Percentiles rank a stretch among this genome's conserved stretches.
Evolutionary conservation across 768 basidiomycete genomes (phyloP).

Genomic region (Plicaturopsis crispa): DNA sequence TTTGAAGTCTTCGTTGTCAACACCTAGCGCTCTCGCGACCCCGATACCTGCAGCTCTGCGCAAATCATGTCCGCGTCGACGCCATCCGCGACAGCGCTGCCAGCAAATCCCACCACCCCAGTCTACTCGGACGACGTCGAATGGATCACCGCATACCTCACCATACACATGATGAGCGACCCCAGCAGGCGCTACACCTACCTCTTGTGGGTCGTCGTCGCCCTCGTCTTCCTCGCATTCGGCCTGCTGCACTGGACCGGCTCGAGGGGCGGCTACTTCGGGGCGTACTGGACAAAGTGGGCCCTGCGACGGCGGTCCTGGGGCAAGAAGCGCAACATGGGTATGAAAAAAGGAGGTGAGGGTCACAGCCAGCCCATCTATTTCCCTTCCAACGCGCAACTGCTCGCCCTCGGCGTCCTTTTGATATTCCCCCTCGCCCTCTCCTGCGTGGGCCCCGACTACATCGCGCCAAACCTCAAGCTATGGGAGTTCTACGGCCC

Average conservation of each 20-base stretch:
- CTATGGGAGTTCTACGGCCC: constrained; percentile 32
- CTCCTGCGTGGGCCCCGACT: constrained; percentile 59
- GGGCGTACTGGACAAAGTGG: constrained; percentile 55
- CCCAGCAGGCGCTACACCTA: constrained; percentile 50
- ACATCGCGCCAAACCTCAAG: constrained; percentile 44
- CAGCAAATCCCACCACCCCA: constrained; percentile 36
- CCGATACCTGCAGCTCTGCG: too few relatives aligned
- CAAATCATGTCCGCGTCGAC: constrained; percentile 4
- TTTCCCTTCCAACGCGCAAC: constrained; percentile 58
- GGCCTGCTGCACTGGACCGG: constrained; percentile 36
- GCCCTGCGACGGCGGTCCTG: constrained; percentile 49
- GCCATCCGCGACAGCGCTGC: constrained; percentile 7
- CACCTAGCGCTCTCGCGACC: too few relatives aligned
- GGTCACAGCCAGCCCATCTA: constrained; percentile 34
- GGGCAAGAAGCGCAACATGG: constrained; percentile 37
- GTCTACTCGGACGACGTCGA: constrained; percentile 32
- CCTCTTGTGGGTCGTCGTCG: constrained; percentile 50
- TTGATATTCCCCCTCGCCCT: constrained; percentile 34
- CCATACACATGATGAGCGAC: constrained; percentile 44
- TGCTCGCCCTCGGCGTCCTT: constrained; percentile 42
- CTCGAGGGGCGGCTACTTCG: constrained; percentile 28
- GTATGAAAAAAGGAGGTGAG: constrained; percentile 22
- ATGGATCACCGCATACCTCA: constrained; percentile 52
- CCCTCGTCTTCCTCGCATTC: constrained; percentile 29
- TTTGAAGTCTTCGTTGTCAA: too few relatives aligned